Evolutionary conservation across 2,329 filamentous ascomycete species (phyloP).

Genomic region (Diaporthe nobilis): DNA sequence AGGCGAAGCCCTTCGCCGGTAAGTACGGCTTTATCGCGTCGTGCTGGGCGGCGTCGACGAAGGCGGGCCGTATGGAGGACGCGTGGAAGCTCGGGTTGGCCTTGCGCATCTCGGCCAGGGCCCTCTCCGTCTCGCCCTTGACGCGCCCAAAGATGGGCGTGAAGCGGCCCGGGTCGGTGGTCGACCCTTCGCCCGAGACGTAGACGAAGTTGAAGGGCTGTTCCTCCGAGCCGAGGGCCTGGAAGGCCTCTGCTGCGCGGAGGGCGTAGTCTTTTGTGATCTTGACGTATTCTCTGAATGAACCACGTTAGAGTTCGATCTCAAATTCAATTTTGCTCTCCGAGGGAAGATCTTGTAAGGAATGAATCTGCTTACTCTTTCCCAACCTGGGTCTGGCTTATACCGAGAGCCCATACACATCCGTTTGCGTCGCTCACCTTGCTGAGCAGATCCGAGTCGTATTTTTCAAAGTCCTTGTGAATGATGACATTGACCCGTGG

Average conservation of each 20-base stretch:
- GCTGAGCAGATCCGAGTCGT: conserved; percentile 68
- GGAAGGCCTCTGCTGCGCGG: conserved; percentile 73
- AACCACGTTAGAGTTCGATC: not conserved
- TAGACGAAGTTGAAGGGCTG: conserved; percentile 78
- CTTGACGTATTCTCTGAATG: conserved; percentile 69
- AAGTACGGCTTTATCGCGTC: conserved; percentile 58
- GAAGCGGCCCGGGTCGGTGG: conserved; percentile 67
- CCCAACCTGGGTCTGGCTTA: conserved; percentile 70
- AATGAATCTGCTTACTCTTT: conserved; percentile 63
- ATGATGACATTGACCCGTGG: conserved; percentile 75
- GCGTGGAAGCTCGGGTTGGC: conserved; percentile 63
- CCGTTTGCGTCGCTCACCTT: conserved; percentile 75
- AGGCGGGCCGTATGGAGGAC: conserved; percentile 71
- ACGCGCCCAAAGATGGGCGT: conserved; percentile 72
- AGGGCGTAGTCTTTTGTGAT: conserved; percentile 79
- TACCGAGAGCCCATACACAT: conserved; percentile 82
- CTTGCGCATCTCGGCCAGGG: conserved; percentile 67
- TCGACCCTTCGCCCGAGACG: conserved; percentile 76
- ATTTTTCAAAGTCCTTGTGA: conserved; percentile 76
- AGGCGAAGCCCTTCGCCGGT: conserved; percentile 48
- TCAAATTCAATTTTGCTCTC: no score
- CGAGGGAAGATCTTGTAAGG: no score
- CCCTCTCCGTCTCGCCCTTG: conserved; percentile 77
- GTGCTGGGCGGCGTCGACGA: conserved; percentile 67
- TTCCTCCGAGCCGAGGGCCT: conserved; percentile 56